Evolutionary conservation across 495 filamentous ascomycete species (phyloP), one percentile per base, ranked within the genome.

Genomic region (Podospora sp.): DNA sequence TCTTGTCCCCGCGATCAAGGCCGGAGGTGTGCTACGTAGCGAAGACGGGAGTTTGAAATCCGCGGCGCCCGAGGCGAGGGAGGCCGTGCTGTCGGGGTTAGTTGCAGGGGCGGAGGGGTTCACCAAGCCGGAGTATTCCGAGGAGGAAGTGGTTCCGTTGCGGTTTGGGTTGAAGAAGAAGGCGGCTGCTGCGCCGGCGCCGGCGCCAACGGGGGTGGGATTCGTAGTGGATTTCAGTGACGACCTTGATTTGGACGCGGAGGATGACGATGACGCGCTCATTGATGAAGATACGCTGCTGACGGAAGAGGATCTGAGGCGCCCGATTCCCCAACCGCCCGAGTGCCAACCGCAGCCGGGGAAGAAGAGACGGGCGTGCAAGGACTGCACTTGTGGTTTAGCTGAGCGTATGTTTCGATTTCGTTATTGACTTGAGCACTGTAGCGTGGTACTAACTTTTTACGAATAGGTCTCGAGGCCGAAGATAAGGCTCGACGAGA

Each of bases 321-420:
- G 86, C 70, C 89, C 90, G 8, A 83, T 94, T 35, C 83, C 88
- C 63, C 88, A 90, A 68, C 92, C 94, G 59, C 84, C 88, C 21
- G 91, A 96, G 78, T 98, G 94, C 73, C 83, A 85, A 51, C 94
- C 94, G 40, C 88, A 91, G 80, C 81, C 87, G 29, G 92, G 91
- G 64, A 94, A 95, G 81, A 89, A 93, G 70, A 88, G 94, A 66
- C 87, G 93, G 62, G 93, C 95, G 65, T 99, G 95, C 83, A 98
- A 98, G 80, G 95, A 99, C 81, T 99, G 95, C 82, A 96, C 92
- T 5, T 99, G 95, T 73, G 95, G 96, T 49, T 85, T 99, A 4
- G 90, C 91, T 2, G 84, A 90, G 69, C 83, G 87, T 67, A 76
- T 20, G 61, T 63, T 14, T 7, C 18, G 36, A 14, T 24, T 20